A percentile compares a stretch with the other conserved stretches of the same genome.
phyloP scores from a whole-genome alignment of 1,284 basidiomycete species.

The Amylostereum areolatum region DNA sequence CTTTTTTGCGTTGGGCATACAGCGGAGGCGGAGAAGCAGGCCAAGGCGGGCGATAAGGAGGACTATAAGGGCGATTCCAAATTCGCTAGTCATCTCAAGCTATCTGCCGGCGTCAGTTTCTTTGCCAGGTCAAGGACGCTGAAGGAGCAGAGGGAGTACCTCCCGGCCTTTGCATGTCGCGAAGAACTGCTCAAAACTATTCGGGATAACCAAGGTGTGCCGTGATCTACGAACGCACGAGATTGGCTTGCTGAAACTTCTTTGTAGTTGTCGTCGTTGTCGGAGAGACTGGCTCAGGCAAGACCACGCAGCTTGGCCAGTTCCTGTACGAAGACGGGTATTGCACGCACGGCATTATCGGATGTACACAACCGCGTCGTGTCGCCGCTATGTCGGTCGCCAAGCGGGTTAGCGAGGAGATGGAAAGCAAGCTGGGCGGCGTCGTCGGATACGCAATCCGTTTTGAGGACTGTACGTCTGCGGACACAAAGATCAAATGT shows the following conservation, averaged over 20 bases:
- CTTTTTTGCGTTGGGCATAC: conserved; percentile 24
- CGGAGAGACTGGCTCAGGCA: conserved; percentile 94
- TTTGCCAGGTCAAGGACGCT: conserved; percentile 84
- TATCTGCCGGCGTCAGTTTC: conserved; percentile 69
- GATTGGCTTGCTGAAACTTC: not conserved
- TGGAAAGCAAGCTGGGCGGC: conserved; percentile 84
- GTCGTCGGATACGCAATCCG: conserved; percentile 96
- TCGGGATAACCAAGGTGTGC: conserved; percentile 90
- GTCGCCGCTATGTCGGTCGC: conserved; percentile 99
- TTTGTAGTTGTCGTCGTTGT: conserved; percentile 82
- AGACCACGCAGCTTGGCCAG: conserved; percentile 90
- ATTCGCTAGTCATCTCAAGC: conserved; percentile 89
- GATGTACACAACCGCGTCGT: conserved; percentile 95
- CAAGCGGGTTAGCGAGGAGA: conserved; percentile 97
- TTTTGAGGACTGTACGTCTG: conserved; percentile 93
- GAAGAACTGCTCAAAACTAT: conserved; percentile 89
- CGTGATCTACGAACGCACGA: no score
- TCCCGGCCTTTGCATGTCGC: conserved; percentile 96
- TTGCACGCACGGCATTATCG: conserved; percentile 81
- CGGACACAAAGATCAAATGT: conserved; percentile 95
- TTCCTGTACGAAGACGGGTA: conserved; percentile 97
- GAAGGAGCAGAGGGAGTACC: conserved; percentile 93
- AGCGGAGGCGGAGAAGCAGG: conserved; percentile 56
- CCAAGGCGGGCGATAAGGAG: conserved; percentile 31
- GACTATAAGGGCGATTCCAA: conserved; percentile 94